Conservation (phyloP, 2,329 filamentous ascomycete genomes). For the Alternaria triticina region DNA sequence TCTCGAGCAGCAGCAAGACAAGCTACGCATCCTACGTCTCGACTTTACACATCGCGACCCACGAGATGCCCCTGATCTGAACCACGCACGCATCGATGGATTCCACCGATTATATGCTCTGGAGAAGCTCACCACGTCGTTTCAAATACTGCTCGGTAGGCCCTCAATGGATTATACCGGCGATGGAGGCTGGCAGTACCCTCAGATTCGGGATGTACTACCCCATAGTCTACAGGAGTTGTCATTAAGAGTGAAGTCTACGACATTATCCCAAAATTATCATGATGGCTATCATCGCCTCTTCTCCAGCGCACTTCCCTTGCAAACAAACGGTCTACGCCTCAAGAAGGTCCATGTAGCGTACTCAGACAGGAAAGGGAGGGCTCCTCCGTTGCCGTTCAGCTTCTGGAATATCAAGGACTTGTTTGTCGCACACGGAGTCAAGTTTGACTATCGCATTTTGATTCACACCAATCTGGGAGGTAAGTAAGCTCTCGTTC, state of each 20-base stretch:
- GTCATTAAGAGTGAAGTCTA: background rate
- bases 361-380: background rate
- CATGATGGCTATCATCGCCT: no score
- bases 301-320: background rate
- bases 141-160: background rate
- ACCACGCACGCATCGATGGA: background rate
- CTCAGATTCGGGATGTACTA: background rate
- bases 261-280: no score
- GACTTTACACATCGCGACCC: background rate
- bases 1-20: background rate
- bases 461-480: background rate
- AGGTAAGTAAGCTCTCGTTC: no score
- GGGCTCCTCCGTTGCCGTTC: background rate
- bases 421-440: background rate
- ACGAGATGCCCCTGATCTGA: background rate
- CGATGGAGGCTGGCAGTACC: background rate
- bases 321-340: background rate
- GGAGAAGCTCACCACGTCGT: background rate
- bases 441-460: background rate
- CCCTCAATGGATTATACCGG: background rate
- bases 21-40: background rate
- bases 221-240: background rate
- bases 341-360: background rate
- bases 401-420: background rate
- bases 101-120: background rate